These are phyloP conservation scores for Diplotaxis tenuifolia DNA, from an alignment of 345 rosid species.

Conservation along the genomic window DNA sequence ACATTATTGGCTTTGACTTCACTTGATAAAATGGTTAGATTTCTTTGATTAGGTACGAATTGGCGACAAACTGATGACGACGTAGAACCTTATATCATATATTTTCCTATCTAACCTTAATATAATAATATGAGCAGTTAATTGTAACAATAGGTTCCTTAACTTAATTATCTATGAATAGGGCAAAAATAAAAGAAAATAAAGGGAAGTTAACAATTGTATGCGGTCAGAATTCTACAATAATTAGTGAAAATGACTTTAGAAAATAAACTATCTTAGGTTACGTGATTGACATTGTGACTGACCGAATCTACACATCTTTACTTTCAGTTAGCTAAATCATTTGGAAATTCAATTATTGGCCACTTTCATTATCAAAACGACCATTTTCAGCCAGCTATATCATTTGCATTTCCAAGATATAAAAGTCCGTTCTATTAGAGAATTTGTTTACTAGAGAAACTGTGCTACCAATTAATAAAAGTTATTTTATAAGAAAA, in stretches of 20 bases:
- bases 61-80: constrained; percentile 19
- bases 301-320: constrained; percentile 14
- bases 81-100: constrained; percentile 12
- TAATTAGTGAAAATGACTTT: constrained; percentile 14
- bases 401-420: too few relatives aligned
- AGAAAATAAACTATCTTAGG: constrained; percentile 16
- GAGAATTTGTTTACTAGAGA: constrained; percentile 19
- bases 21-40: neutral
- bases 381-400: too few relatives aligned
- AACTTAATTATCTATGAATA: neutral
- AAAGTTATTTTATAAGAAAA: neutral
- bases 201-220: constrained; percentile 10
- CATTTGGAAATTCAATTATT: constrained; percentile 25
- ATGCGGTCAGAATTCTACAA: constrained; percentile 3
- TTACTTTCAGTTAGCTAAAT: constrained; percentile 3
- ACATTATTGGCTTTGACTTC: constrained; percentile 17
- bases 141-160: neutral
- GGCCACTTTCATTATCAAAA: constrained; percentile 20
- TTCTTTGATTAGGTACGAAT: neutral
- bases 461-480: neutral
- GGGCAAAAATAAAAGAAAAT: neutral
- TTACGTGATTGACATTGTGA: constrained; percentile 25
- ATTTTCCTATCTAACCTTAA: neutral
- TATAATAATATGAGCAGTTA: neutral
- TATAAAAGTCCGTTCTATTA: neutral